Percentiles rank a stretch among this genome's conserved stretches.
These are phyloP conservation scores for Sinapis alba DNA, from an alignment of 441 rosid genomes.

Conservation along the genomic window DNA sequence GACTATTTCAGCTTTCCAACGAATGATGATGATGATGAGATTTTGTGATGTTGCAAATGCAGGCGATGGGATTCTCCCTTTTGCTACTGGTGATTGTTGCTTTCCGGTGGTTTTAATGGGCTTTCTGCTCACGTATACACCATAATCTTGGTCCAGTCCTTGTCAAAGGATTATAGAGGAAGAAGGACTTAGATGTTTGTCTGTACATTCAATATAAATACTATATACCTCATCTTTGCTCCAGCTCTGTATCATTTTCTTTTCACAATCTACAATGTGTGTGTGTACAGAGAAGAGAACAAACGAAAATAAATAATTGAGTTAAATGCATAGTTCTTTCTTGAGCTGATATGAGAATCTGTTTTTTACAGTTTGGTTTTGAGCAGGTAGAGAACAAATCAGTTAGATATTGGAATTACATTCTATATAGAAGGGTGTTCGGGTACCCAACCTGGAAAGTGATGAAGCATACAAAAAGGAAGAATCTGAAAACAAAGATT, in stretches of 20 bases:
- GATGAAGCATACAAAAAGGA: no score
- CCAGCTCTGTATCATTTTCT: constrained; percentile 15
- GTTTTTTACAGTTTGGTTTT: no score
- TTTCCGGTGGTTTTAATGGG: constrained; percentile 29
- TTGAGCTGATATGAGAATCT: background rate
- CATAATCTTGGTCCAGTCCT: background rate
- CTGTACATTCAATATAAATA: constrained; percentile 17
- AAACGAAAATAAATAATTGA: no score
- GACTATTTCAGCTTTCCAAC: background rate
- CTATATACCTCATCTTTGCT: background rate
- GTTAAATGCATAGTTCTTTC: no score
- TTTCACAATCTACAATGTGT: constrained; percentile 11
- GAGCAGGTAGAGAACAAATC: no score
- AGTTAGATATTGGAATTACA: no score
- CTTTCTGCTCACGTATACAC: background rate
- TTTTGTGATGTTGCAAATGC: constrained; percentile 23
- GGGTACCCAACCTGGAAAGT: no score
- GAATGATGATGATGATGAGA: background rate
- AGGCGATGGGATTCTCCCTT: constrained; percentile 39
- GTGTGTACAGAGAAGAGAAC: constrained; percentile 22
- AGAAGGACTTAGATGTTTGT: constrained; percentile 18
- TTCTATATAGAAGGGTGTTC: no score
- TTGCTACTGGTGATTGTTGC: constrained; percentile 23
- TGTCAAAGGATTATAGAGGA: constrained; percentile 18
- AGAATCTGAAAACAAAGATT: no score